These are phyloP conservation scores for Penicillium macrosclerotiorum DNA, from an alignment of 495 filamentous ascomycete species.

Conservation along the genomic window DNA sequence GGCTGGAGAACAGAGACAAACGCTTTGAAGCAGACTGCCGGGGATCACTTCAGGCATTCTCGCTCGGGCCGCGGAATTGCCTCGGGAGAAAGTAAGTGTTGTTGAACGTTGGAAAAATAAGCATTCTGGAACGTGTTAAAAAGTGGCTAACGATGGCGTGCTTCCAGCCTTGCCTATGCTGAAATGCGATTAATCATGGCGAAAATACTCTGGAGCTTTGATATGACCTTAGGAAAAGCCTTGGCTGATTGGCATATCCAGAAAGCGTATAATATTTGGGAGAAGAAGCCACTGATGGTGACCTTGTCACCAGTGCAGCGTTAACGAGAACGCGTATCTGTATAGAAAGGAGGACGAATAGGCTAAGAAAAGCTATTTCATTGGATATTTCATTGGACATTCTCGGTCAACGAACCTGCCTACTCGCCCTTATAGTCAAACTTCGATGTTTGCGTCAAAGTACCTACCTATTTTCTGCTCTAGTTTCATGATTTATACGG, in stretches of 20 bases:
- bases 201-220: constrained; percentile 53
- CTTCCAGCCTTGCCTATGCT: constrained; percentile 44
- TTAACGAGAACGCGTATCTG: no score
- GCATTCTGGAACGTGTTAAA: no score
- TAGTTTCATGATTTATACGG: no score
- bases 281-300: constrained; percentile 33
- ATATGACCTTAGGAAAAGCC: constrained; percentile 38
- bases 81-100: constrained; percentile 36
- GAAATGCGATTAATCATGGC: constrained; percentile 53
- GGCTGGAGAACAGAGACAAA: constrained; percentile 27
- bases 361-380: neutral
- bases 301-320: constrained; percentile 9
- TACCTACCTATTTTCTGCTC: no score
- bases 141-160: no score
- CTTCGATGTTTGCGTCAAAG: no score
- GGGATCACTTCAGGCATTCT: constrained; percentile 33
- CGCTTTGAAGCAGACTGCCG: constrained; percentile 23
- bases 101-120: no score
- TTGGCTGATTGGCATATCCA: constrained; percentile 38
- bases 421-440: no score
- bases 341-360: no score
- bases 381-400: neutral
- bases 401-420: no score
- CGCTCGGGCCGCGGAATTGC: constrained; percentile 38
- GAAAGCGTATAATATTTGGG: constrained; percentile 32